Evolutionary conservation across 2,329 filamentous ascomycete genomes (phyloP).

Genomic region (Lecanicillium sp.): DNA sequence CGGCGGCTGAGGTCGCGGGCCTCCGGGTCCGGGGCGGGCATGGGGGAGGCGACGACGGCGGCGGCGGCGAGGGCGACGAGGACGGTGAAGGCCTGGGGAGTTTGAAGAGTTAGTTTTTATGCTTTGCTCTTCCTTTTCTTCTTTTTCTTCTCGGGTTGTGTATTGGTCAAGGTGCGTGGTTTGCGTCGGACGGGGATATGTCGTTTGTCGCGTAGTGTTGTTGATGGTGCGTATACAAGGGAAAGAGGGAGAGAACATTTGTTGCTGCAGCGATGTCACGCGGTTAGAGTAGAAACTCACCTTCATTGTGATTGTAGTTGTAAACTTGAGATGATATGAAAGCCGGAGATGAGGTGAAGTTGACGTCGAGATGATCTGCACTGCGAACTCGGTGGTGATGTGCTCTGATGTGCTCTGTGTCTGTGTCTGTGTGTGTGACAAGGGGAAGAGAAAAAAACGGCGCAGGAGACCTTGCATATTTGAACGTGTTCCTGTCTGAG

Average conservation of each 20-base stretch:
- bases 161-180: too few species aligned
- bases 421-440: background rate
- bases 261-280: background rate
- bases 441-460: background rate
- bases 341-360: background rate
- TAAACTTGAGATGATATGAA: too few species aligned
- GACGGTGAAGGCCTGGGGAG: background rate
- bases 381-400: background rate
- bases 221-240: too few species aligned
- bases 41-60: constrained; percentile 4
- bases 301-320: constrained; percentile 6
- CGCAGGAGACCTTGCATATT: too few species aligned
- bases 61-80: constrained; percentile 7
- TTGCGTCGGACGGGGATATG: too few species aligned
- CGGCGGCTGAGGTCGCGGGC: constrained; percentile 12
- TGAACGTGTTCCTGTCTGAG: background rate
- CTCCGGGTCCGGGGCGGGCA: constrained; percentile 9
- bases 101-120: background rate
- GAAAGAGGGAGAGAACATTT: background rate
- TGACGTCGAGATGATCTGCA: background rate
- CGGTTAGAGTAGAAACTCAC: background rate
- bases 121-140: background rate
- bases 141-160: background rate
- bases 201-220: background rate
- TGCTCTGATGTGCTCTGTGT: too few species aligned